These are phyloP conservation scores for Boletus coccyginus DNA, from an alignment of 768 basidiomycete genomes.

Conservation along the genomic window DNA sequence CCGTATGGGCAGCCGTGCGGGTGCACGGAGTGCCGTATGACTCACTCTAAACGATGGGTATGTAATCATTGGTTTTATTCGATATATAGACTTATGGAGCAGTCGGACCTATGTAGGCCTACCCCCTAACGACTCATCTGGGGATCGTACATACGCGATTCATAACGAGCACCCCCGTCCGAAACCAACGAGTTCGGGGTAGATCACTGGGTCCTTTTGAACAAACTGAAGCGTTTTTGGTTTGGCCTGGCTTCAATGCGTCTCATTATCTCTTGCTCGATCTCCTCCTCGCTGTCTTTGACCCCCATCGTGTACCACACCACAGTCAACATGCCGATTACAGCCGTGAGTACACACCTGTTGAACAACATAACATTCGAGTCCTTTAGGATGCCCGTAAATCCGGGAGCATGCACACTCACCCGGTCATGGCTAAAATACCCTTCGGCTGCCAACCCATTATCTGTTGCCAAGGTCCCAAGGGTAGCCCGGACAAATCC, in stretches of 20 bases:
- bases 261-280: conserved; percentile 65
- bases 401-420: conserved; percentile 21
- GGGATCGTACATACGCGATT: not conserved
- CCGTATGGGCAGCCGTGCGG: too few relatives aligned
- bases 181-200: not conserved
- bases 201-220: conserved; percentile 14
- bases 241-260: conserved; percentile 56
- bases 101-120: too few relatives aligned
- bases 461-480: conserved; percentile 72
- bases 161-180: too few relatives aligned
- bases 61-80: too few relatives aligned
- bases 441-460: conserved; percentile 73
- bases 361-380: conserved; percentile 15
- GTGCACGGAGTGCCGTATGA: not conserved
- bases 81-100: too few relatives aligned
- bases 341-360: conserved; percentile 79
- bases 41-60: too few relatives aligned
- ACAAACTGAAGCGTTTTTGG: conserved; percentile 43
- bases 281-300: conserved; percentile 72
- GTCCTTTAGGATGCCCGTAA: not conserved
- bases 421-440: conserved; percentile 75
- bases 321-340: conserved; percentile 78
- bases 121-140: not conserved
- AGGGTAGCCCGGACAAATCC: conserved; percentile 61
- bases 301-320: conserved; percentile 87